Evolutionary conservation across 164 flowering plant species (phyloP).

Genomic region (Hamamelis virginiana): DNA sequence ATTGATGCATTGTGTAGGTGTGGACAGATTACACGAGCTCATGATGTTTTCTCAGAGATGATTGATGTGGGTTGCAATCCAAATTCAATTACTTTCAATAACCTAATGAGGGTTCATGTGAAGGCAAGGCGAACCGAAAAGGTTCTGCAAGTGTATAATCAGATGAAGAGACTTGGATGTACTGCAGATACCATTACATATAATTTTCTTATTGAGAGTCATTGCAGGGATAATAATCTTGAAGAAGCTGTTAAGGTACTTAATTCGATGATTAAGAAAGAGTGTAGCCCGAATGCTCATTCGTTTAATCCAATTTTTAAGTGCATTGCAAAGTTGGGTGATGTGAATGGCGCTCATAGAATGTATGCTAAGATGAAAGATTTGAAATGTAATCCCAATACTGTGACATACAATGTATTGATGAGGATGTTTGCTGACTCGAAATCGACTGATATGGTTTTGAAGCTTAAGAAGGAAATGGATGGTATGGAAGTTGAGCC

Average conservation of each 20-base stretch:
- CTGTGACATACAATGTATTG: constrained; percentile 76
- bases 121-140: constrained; percentile 80
- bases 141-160: constrained; percentile 84
- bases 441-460: constrained; percentile 83
- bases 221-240: constrained; percentile 64
- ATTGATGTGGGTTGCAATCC: constrained; percentile 68
- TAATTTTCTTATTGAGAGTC: constrained; percentile 76
- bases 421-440: constrained; percentile 77
- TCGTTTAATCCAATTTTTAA: constrained; percentile 79
- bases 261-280: constrained; percentile 59
- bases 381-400: constrained; percentile 62
- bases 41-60: constrained; percentile 91
- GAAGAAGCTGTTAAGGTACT: constrained; percentile 73
- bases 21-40: constrained; percentile 80
- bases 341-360: constrained; percentile 85
- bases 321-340: constrained; percentile 49
- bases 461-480: constrained; percentile 88
- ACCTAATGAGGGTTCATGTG: constrained; percentile 82
- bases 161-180: constrained; percentile 76
- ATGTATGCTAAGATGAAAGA: constrained; percentile 73
- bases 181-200: constrained; percentile 67
- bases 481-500: constrained; percentile 73
- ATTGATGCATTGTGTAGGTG: constrained; percentile 83
- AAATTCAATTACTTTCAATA: constrained; percentile 76
- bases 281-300: constrained; percentile 53